Conservation (phyloP, 306 rosid genomes). For the Cicer bijugum region DNA sequence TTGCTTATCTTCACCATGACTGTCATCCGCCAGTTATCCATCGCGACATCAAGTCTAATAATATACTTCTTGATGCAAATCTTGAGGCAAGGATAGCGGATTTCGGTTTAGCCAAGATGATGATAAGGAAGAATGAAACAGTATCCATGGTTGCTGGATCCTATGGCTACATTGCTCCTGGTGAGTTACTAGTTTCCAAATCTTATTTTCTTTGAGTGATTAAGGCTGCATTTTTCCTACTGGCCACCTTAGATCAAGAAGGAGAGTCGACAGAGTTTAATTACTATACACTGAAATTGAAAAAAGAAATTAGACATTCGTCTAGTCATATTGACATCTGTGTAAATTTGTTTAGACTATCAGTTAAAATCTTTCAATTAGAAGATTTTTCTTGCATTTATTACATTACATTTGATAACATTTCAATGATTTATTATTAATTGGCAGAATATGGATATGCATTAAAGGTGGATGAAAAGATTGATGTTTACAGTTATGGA, state of each 20-base stretch:
- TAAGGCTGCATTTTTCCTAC: neutral
- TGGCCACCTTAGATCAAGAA: neutral
- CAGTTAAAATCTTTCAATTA: conserved; percentile 1
- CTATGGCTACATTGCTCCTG: conserved; percentile 97
- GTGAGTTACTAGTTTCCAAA: conserved; percentile 52
- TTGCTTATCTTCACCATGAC: conserved; percentile 95
- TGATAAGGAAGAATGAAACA: conserved; percentile 85
- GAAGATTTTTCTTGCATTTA: neutral
- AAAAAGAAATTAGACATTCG: neutral
- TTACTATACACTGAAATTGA: neutral
- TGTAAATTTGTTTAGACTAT: neutral
- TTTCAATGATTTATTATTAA: conserved; percentile 27
- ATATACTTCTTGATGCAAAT: conserved; percentile 84
- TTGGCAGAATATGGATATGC: conserved; percentile 88
- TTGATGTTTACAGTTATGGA: conserved; percentile 89
- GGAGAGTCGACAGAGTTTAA: neutral
- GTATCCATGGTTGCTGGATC: conserved; percentile 96
- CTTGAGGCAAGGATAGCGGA: conserved; percentile 93
- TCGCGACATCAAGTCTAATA: conserved; percentile 87
- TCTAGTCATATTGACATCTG: neutral
- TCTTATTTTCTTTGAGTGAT: conserved; percentile 32
- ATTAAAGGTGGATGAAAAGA: conserved; percentile 92
- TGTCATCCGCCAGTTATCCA: conserved; percentile 90
- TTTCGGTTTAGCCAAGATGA: conserved; percentile 92
- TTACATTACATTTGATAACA: conserved; percentile 16